Percentiles rank a stretch among this genome's conserved stretches.
These are phyloP conservation scores for Pythium volutum DNA, from an alignment of 352 stramenopile genomes.

Conservation along the genomic window DNA sequence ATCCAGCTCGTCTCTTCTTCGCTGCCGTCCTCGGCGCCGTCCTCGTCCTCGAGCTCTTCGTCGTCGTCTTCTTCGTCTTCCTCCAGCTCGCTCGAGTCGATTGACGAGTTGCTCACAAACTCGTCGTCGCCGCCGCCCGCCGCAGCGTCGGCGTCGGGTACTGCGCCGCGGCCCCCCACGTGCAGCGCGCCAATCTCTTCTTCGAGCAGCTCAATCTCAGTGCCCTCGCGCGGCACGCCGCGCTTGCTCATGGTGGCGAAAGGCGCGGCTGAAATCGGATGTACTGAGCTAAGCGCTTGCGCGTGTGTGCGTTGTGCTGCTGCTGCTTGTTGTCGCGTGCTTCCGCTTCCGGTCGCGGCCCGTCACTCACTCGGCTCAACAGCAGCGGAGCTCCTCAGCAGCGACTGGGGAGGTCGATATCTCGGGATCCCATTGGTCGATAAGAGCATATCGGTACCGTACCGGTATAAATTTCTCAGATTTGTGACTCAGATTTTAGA, in stretches of 20 bases:
- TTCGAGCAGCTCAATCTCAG: conserved; percentile 28
- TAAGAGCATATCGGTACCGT: not conserved
- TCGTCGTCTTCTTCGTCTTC: conserved; percentile 59
- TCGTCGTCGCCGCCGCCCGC: conserved; percentile 29
- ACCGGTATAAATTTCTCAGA: conserved; percentile 6
- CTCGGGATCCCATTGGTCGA: conserved; percentile 2
- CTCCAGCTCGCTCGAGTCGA: conserved; percentile 42
- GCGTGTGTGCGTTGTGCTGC: too few species aligned
- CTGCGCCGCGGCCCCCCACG: conserved; percentile 34
- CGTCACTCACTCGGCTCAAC: conserved; percentile 1
- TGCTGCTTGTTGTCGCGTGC: not conserved
- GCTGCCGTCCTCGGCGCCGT: conserved; percentile 67
- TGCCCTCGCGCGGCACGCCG: conserved; percentile 11
- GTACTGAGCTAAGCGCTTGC: not conserved
- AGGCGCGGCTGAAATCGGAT: not conserved
- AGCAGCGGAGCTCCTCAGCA: conserved; percentile 14
- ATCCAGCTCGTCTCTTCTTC: conserved; percentile 97
- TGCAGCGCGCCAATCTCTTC: conserved; percentile 59
- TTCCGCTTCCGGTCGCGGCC: conserved; percentile 6
- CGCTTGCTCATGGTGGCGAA: conserved; percentile 18
- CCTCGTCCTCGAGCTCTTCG: conserved; percentile 62
- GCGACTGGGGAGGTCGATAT: conserved; percentile 1
- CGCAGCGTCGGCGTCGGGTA: too few species aligned
- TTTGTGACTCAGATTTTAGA: not conserved
- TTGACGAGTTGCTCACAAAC: conserved; percentile 26